Evolutionary conservation across 305 asterid genomes (phyloP).

Genomic region (Fraxinus xanthoxyloides): DNA sequence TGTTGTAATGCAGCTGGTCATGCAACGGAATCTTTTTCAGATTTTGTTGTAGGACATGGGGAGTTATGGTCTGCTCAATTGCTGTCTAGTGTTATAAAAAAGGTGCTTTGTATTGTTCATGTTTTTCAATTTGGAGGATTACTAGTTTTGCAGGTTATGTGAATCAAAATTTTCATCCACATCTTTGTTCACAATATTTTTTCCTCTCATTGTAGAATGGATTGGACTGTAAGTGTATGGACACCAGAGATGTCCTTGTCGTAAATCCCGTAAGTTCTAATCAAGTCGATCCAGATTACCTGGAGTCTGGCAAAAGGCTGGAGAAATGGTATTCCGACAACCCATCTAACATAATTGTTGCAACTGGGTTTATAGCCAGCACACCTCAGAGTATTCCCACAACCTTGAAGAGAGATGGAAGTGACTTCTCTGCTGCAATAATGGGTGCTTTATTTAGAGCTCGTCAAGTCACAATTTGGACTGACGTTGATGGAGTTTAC

Average conservation of each 20-base stretch:
- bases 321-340: constrained; percentile 78
- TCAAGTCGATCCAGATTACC: constrained; percentile 94
- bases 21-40: constrained; percentile 89
- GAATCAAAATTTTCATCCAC: neutral
- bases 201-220: constrained; percentile 59
- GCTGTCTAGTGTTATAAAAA: constrained; percentile 71
- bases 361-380: constrained; percentile 93
- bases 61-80: constrained; percentile 95
- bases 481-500: constrained; percentile 95
- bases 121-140: constrained; percentile 10
- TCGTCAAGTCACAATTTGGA: constrained; percentile 94
- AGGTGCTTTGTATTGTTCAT: constrained; percentile 43
- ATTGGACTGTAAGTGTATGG: constrained; percentile 74
- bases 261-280: constrained; percentile 77
- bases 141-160: constrained; percentile 14
- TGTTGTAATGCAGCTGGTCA: constrained; percentile 83
- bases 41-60: constrained; percentile 97
- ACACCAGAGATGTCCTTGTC: constrained; percentile 90
- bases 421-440: constrained; percentile 99
- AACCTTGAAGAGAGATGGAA: constrained; percentile 96
- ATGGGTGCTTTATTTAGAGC: constrained; percentile 91
- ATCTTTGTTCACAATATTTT: constrained; percentile 14
- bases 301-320: constrained; percentile 69
- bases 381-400: constrained; percentile 91
- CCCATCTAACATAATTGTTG: constrained; percentile 67